A percentile compares a stretch with the other conserved stretches of the same genome.
These are phyloP conservation scores for Dictyostelium intermedium DNA, from an alignment of 78 protist species.

Conservation along the genomic window DNA sequence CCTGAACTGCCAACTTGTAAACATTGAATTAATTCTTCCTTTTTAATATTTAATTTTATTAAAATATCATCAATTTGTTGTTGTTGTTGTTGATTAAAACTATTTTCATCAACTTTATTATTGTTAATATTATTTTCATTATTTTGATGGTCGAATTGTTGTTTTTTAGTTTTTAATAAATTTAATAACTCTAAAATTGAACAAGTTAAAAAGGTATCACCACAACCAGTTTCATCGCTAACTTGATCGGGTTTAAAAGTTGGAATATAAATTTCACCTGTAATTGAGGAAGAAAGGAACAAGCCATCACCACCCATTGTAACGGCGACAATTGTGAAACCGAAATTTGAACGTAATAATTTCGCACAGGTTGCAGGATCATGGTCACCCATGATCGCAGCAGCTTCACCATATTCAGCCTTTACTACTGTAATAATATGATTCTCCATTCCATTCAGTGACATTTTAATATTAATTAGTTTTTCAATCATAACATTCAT, in stretches of 20 bases:
- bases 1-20: conserved; percentile 74
- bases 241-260: conserved; percentile 59
- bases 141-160: background rate
- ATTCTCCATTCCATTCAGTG: background rate
- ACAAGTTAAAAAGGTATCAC: conserved; percentile 64
- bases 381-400: conserved; percentile 48
- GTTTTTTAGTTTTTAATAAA: background rate
- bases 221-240: conserved; percentile 72
- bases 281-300: conserved; percentile 36
- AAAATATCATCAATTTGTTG: background rate
- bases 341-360: conserved; percentile 3
- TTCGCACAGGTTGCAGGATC: conserved; percentile 58
- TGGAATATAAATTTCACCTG: conserved; percentile 64
- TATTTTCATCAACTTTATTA: background rate
- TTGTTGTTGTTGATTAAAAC: background rate
- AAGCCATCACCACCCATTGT: conserved; percentile 79
- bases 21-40: conserved; percentile 40
- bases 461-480: background rate
- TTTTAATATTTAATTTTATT: background rate
- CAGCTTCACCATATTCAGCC: conserved; percentile 73
- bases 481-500: conserved; percentile 23
- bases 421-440: conserved; percentile 31
- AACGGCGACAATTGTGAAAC: conserved; percentile 17
- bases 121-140: background rate
- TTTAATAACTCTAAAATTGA: conserved; percentile 36